Percentiles rank a stretch among this genome's conserved stretches.
These are phyloP conservation scores for Aspergillus fumigatus DNA, from an alignment of 2,329 filamentous ascomycete genomes.

Conservation along the genomic window DNA sequence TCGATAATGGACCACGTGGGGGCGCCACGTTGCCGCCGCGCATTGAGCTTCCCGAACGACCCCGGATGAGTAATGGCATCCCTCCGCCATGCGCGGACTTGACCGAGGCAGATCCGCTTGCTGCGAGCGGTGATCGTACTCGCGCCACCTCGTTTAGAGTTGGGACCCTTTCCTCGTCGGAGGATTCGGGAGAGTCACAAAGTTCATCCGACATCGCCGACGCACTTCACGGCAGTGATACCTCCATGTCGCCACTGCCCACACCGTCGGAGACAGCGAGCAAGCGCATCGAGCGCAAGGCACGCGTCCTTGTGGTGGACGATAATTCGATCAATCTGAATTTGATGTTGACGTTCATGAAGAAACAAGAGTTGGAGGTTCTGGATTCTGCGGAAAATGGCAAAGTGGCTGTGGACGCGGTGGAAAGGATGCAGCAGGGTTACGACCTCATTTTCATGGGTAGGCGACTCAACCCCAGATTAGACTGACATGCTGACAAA, in stretches of 20 bases:
- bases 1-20: constrained; percentile 16
- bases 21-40: constrained; percentile 8
- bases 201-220: constrained; percentile 5
- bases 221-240: constrained; percentile 2
- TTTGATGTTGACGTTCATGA: constrained; percentile 41
- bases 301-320: constrained; percentile 41
- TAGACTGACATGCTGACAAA: neutral
- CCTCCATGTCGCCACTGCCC: constrained; percentile 4
- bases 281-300: constrained; percentile 7
- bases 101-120: neutral
- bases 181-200: constrained; percentile 1
- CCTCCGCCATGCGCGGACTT: neutral
- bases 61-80: neutral
- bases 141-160: constrained; percentile 1
- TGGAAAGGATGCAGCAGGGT: constrained; percentile 26
- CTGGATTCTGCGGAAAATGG: constrained; percentile 42
- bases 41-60: constrained; percentile 8
- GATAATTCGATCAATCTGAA: constrained; percentile 45
- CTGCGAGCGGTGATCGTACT: constrained; percentile 4
- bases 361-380: constrained; percentile 31
- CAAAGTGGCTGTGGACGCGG: constrained; percentile 39
- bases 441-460: constrained; percentile 47
- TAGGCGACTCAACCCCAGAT: constrained; percentile 8
- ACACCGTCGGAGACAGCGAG: neutral
- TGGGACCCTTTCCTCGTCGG: neutral